Evolutionary conservation across 345 rosid species (phyloP), one percentile per base, ranked within the genome.

Genomic region (Salix udensis): DNA sequence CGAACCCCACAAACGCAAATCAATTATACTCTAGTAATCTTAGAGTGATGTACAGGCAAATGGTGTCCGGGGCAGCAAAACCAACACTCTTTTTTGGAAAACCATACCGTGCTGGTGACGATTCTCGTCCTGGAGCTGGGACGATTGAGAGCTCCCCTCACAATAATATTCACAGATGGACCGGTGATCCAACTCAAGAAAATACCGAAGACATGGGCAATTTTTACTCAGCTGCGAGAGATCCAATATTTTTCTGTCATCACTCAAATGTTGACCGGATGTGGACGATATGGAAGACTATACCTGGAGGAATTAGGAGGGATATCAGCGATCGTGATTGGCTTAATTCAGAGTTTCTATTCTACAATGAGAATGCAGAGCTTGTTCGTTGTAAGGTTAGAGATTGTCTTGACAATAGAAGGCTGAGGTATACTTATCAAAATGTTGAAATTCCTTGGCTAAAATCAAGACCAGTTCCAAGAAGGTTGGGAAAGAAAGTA

Each of bases 171-270:
- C 95, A 89, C 60, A 0, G 55, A 19, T 89, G 92, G 94, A 58
- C 84, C 46, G 92, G 92, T 1, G 94, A 88, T 64, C 48, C 46
- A 26, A 86, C 40, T 0, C 88, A 86, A 21, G 88, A 89, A 3
- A 83, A 91, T 74, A 4, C 66, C 0, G 94, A 89, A 68, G 39
- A 91, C 85, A 89, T 91, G 94, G 94, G 94, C 4, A 87, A 76
- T 40, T 85, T 91, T 79, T 88, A 89, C 79, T 88, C 95, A 0
- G 90, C 91, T 0, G 95, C 60, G 1, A 84, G 90, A 68, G 95
- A 89, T 71, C 94, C 94, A 0, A 70, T 91, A 50, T 91, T 91
- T 79, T 89, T 39, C 24, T 74, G 85, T 34, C 94, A 89, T 76
- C 94, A 91, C 70, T 69, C 89, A 2, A 91, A 91, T 19, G 74